A percentile compares a stretch with the other conserved stretches of the same genome.
Evolutionary conservation across 1,284 basidiomycete genomes (phyloP).

Genomic region (Moniliella sp.): DNA sequence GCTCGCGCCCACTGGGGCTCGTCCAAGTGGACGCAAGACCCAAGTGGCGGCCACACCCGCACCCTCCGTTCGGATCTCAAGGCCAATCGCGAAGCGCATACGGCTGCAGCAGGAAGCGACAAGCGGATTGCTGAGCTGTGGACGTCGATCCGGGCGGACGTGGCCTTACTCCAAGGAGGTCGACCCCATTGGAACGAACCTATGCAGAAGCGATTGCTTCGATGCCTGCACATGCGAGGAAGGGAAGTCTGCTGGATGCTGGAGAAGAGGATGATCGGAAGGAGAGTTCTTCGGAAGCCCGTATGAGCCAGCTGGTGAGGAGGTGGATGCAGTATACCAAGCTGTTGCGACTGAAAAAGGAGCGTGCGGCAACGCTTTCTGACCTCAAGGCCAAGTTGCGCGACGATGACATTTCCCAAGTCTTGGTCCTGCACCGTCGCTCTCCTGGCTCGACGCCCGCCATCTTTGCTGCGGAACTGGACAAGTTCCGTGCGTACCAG

Average conservation of each 20-base stretch:
- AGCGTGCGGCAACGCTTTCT: constrained; percentile 64
- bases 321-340: too few relatives aligned
- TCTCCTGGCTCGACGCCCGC: constrained; percentile 62
- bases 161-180: constrained; percentile 43
- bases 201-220: constrained; percentile 41
- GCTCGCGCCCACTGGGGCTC: constrained; percentile 55
- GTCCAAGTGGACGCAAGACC: constrained; percentile 71
- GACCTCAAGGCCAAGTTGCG: constrained; percentile 93
- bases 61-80: constrained; percentile 57
- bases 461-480: constrained; percentile 72
- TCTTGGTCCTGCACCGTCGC: constrained; percentile 72
- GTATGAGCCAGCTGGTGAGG: constrained; percentile 7
- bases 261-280: constrained; percentile 12
- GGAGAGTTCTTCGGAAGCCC: constrained; percentile 1
- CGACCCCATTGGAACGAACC: constrained; percentile 47
- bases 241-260: constrained; percentile 10
- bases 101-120: constrained; percentile 59
- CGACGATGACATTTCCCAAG: constrained; percentile 81
- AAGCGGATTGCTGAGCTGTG: constrained; percentile 54
- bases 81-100: constrained; percentile 51
- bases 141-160: constrained; percentile 49
- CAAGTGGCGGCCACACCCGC: constrained; percentile 43
- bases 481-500: constrained; percentile 83
- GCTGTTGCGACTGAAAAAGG: constrained; percentile 35
- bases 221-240: not conserved